A percentile compares a stretch with the other conserved stretches of the same genome.
Evolutionary conservation across 352 stramenopile genomes (phyloP).

Genomic region (Globisporangium lucens): DNA sequence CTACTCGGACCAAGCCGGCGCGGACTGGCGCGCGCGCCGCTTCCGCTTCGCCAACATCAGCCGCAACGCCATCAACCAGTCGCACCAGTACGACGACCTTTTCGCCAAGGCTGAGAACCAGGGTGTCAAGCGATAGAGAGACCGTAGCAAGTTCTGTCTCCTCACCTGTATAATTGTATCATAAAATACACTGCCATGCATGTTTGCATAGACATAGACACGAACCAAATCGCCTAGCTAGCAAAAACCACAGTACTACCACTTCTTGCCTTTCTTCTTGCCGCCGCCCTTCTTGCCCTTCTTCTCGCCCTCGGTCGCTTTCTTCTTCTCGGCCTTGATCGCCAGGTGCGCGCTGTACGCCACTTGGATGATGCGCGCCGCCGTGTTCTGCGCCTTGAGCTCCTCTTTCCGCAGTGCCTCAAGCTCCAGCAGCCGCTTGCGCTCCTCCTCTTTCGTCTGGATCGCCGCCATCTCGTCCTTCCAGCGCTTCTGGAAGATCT

Average conservation of each 20-base stretch:
- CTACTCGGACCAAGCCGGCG: slow-evolving; percentile 28
- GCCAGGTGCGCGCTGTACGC: slow-evolving; percentile 45
- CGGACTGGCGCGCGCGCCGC: slow-evolving; percentile 36
- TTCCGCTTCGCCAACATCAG: slow-evolving; percentile 50
- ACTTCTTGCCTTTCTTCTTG: no score
- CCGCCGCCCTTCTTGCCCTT: slow-evolving; percentile 52
- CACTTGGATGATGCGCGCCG: slow-evolving; percentile 66
- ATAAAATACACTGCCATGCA: no score
- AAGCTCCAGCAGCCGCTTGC: slow-evolving; percentile 61
- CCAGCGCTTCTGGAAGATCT: no score
- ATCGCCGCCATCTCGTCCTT: slow-evolving; percentile 40
- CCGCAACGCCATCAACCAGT: slow-evolving; percentile 66
- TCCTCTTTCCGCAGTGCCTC: slow-evolving; percentile 64
- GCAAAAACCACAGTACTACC: no score
- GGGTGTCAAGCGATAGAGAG: slow-evolving; percentile 34
- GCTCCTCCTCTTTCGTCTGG: slow-evolving; percentile 71
- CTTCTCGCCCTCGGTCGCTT: slow-evolving; percentile 51
- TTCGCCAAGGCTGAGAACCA: slow-evolving; percentile 57
- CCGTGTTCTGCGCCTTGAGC: slow-evolving; percentile 63
- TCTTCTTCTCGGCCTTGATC: slow-evolving; percentile 60
- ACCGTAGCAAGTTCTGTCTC: no score
- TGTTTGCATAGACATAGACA: no score
- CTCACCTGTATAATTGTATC: no score
- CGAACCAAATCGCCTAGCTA: no score
- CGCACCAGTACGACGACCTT: slow-evolving; percentile 46